Base-by-base conservation (phyloP, 2,329 filamentous ascomycete genomes). In the Cordyceps cateniannulata region DNA sequence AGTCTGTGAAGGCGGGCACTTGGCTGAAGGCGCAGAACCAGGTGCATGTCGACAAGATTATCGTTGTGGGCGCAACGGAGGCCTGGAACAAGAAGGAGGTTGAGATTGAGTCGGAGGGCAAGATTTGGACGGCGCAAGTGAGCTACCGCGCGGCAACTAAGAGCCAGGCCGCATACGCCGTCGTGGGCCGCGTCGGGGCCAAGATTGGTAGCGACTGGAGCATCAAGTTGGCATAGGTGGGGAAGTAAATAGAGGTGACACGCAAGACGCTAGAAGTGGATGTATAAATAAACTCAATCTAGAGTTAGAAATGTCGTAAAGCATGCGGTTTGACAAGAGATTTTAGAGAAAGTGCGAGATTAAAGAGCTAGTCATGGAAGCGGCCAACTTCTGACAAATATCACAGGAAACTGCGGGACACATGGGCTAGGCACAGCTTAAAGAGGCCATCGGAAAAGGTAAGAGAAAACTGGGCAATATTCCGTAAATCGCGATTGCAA, bases 11-110 rank as follows among this genome's bases (percentile, higher is more conserved):
- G 68, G 62, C 89, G 73, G 86, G 88, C 44, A 81, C 83, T 38
- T 98, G 92, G 79, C 75, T 93, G 64, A 90, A 93, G 80, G 80
- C 77, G 6, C 96, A 97, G 88, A 81, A 82, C 32, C 80, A 83
- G 49, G 91, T 98, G 3, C 78, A 82, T 8, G 85, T 98, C 1
- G 92, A 96, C 77, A 92, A 89, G 76, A 83, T 98, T 60, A 80
- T 98, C 51, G 68, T 99, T 53, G 85, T 98, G 22, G 91, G 90
- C 49, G 91, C 90, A 3, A 90, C 91, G 1, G 78, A 81, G 38
- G 75, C 77, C 22, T 96, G 92, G 93, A 77, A 76, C 53, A 88
- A 85, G 77, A 79, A 75, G 64, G 81, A 79, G 65, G 87, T 86
- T 49, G 80, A 79, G 64, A 81, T 83, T 58, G 77, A 79, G 70